A percentile compares a stretch with the other conserved stretches of the same genome.
phyloP scores from a whole-genome alignment of 169 alveolate species.

The Eimeria zaria region DNA sequence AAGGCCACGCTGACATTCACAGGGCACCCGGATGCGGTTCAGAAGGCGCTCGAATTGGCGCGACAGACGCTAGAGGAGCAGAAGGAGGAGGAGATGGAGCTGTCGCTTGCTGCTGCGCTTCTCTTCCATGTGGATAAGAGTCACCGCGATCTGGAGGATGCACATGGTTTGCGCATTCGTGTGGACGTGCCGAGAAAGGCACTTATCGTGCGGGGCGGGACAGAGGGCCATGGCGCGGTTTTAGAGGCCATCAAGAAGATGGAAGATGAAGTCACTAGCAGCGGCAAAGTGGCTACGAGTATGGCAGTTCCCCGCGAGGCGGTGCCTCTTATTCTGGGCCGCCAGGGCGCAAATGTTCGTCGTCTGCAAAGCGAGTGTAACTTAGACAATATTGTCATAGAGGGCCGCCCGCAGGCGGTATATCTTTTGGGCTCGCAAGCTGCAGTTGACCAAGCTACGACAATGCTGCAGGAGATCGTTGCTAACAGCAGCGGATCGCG shows the following conservation, averaged over 20 bases:
- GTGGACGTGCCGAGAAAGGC: conserved; percentile 64
- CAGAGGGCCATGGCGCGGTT: not conserved
- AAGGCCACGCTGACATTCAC: conserved; percentile 68
- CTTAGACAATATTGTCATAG: conserved; percentile 72
- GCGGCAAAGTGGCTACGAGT: conserved; percentile 43
- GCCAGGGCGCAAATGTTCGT: conserved; percentile 74
- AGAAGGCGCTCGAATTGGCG: conserved; percentile 59
- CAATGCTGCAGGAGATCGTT: conserved; percentile 60
- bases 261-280: conserved; percentile 61
- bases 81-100: conserved; percentile 69
- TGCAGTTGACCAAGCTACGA: conserved; percentile 59
- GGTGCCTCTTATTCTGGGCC: conserved; percentile 78
- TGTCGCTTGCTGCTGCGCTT: conserved; percentile 64
- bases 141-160: conserved; percentile 66
- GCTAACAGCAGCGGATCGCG: conserved; percentile 44
- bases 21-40: conserved; percentile 69
- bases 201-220: conserved; percentile 34
- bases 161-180: conserved; percentile 36
- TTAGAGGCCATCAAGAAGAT: conserved; percentile 40
- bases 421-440: conserved; percentile 64
- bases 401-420: conserved; percentile 77
- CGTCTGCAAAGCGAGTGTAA: conserved; percentile 69
- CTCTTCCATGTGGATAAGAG: conserved; percentile 29
- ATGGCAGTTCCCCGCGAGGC: conserved; percentile 68
- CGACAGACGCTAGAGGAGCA: conserved; percentile 47